These are phyloP conservation scores for Dacryopinax primogenitus DNA, from an alignment of 768 basidiomycete species.

Conservation along the genomic window DNA sequence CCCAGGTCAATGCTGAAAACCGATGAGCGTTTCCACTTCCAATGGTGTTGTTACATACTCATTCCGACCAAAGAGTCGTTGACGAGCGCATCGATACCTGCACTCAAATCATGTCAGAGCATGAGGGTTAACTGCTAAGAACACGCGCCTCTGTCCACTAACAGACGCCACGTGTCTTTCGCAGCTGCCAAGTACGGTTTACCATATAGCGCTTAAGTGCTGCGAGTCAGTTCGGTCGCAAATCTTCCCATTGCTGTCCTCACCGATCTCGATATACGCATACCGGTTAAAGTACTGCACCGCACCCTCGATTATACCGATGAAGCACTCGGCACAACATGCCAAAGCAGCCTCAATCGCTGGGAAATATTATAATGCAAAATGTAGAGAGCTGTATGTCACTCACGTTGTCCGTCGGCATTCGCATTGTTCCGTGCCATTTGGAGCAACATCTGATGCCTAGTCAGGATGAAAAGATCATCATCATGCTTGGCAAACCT, in stretches of 20 bases:
- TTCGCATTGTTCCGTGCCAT: constrained; percentile 46
- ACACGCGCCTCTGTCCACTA: constrained; percentile 49
- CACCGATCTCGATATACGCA: constrained; percentile 63
- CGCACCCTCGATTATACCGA: constrained; percentile 54
- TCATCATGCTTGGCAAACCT: not conserved
- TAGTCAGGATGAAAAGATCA: constrained; percentile 39
- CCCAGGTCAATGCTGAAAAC: constrained; percentile 53
- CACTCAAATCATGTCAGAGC: not conserved
- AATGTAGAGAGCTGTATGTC: not conserved
- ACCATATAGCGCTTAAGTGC: constrained; percentile 53
- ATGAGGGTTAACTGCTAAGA: constrained; percentile 8
- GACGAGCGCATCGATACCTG: constrained; percentile 57
- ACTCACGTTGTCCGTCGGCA: constrained; percentile 53
- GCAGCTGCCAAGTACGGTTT: constrained; percentile 71
- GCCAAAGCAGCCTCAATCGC: constrained; percentile 62
- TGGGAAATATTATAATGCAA: constrained; percentile 20
- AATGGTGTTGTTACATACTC: constrained; percentile 37
- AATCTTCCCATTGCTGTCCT: constrained; percentile 9
- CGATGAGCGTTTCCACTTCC: not conserved
- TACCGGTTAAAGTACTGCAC: constrained; percentile 79
- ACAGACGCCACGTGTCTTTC: constrained; percentile 69
- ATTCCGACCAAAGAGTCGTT: constrained; percentile 74
- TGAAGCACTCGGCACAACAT: constrained; percentile 65
- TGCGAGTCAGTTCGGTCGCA: constrained; percentile 11
- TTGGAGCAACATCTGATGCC: constrained; percentile 17